phyloP scores from a whole-genome alignment of 1,284 basidiomycete species.

The Inonotus obliquus region DNA sequence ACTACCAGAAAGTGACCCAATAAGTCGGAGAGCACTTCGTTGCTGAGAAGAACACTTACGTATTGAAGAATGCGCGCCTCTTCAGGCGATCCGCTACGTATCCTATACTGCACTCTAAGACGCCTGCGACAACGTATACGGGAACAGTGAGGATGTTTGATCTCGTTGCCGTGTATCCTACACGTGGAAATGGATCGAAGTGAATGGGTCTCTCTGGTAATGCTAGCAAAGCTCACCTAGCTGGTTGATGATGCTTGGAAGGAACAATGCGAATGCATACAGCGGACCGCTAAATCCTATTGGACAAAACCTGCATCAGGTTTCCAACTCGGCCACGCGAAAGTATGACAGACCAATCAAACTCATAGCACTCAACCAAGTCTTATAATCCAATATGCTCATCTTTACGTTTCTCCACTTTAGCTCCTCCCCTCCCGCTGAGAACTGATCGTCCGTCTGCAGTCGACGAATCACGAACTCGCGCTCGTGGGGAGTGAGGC shows the following conservation, averaged over 20 bases:
- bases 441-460: slow-evolving; percentile 65
- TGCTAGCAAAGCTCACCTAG: no score
- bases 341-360: no score
- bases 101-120: slow-evolving; percentile 58
- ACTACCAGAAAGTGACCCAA: background rate
- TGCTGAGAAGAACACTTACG: slow-evolving; percentile 36
- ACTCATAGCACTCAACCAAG: slow-evolving; percentile 52
- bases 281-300: no score
- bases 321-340: no score
- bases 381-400: slow-evolving; percentile 68
- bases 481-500: slow-evolving; percentile 34
- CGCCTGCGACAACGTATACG: slow-evolving; percentile 66
- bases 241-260: no score
- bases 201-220: no score
- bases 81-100: slow-evolving; percentile 57
- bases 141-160: slow-evolving; percentile 72
- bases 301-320: no score
- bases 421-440: slow-evolving; percentile 64
- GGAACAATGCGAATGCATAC: no score
- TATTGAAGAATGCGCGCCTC: slow-evolving; percentile 53
- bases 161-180: slow-evolving; percentile 60
- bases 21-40: background rate
- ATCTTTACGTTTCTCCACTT: slow-evolving; percentile 55
- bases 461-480: slow-evolving; percentile 51
- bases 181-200: no score